Base-by-base conservation (phyloP, 192 early-diverging fungal species). In the Chytriomyces hyalinus region DNA sequence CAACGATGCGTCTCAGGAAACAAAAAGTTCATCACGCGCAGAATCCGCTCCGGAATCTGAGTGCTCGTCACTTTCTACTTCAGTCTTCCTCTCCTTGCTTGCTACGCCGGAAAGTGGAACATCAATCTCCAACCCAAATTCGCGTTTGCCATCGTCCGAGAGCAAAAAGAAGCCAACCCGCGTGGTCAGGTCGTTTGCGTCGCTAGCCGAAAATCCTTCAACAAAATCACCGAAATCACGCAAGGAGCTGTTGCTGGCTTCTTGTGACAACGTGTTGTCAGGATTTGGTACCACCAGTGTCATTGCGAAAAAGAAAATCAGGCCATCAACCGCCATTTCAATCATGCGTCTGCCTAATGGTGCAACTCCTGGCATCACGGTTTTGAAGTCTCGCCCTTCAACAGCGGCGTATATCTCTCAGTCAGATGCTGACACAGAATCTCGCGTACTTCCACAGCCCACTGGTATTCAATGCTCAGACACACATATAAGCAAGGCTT, bases 281-380 rank as follows among this genome's bases (percentile, higher is more conserved):
- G 20, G 20, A 57, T n/a, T 1, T 3, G 15, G 3, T 2, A 20
- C 13, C 3, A 4, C 20, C 53, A n/a, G 15, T 13, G 53, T 57
- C 57, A 44, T 73, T 62, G 8, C 45, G 7, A 57, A 28, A 61
- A 82, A 84, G 45, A 62, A 82, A 61, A 62, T 70, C 6, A 72
- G 87, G 45, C 87, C 87, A 20, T 85, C 87, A 15, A 89, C 87
- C 11, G 87, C 87, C 6, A 89, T 89, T 61, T 87, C 84, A 20
- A 68, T 89, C 24, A 89, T 89, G 87, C 73, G 87, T 11, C 68
- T 84, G n/a, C 80, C 81, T 61, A 71, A 75, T 24, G 81, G 80
- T 6, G 69, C 67, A 8, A 26, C 50, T 43, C 6, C 81, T 73
- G 79, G 77, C 6, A 87, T 87, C 70, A 83, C 77, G 15, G 49